phyloP scores from a whole-genome alignment of 768 basidiomycete genomes.

The Rhizopogon sp. region DNA sequence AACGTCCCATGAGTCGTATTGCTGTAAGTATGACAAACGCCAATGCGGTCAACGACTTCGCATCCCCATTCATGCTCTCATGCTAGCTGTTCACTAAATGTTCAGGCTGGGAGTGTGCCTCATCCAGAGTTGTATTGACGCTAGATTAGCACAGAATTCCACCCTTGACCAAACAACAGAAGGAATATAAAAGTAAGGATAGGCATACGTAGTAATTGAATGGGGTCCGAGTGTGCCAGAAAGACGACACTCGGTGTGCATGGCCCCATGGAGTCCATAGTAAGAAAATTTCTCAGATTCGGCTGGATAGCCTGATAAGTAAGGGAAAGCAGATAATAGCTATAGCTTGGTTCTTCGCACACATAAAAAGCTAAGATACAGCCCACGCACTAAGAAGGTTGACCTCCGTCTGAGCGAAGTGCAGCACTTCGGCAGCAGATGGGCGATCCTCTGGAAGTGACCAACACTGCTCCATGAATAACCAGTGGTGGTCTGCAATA shows the following conservation, averaged over 20 bases:
- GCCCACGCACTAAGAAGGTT: not conserved
- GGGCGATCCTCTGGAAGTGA: not conserved
- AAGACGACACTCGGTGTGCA: not conserved
- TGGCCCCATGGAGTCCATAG: not conserved
- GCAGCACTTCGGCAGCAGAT: not conserved
- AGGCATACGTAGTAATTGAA: not conserved
- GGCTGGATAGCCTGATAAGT: too few relatives aligned
- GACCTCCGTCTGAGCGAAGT: not conserved
- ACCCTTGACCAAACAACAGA: too few relatives aligned
- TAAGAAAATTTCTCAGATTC: not conserved
- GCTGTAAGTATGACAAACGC: too few relatives aligned
- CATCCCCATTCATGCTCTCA: too few relatives aligned
- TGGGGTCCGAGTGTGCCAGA: not conserved
- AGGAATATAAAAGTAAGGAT: too few relatives aligned
- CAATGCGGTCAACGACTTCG: too few relatives aligned
- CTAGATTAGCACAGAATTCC: too few relatives aligned
- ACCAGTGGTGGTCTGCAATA: not conserved
- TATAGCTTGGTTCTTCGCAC: not conserved
- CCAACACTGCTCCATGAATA: constrained; percentile 7
- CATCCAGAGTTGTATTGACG: too few relatives aligned
- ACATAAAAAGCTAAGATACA: not conserved
- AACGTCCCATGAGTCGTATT: too few relatives aligned
- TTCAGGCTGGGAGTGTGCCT: too few relatives aligned
- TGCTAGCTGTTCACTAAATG: too few relatives aligned
- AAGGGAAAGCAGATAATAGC: too few relatives aligned